A percentile compares a stretch with the other conserved stretches of the same genome.
Conservation (phyloP, 345 rosid genomes). For the Hevea brasiliensis region DNA sequence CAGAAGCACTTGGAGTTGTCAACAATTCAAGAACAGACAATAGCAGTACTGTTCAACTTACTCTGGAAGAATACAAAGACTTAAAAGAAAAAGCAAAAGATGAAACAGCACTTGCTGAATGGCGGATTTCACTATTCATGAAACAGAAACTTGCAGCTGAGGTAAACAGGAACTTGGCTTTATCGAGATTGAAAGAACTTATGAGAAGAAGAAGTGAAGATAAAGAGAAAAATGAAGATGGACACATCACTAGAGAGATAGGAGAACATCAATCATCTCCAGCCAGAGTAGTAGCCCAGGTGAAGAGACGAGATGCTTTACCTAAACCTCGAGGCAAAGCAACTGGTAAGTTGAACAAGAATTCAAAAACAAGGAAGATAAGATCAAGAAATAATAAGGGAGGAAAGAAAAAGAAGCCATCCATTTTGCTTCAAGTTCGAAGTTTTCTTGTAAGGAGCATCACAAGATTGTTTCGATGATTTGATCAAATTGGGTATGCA, state of each 20-base stretch:
- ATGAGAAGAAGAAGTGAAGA: slow-evolving; percentile 6
- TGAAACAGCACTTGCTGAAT: slow-evolving; percentile 39
- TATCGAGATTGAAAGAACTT: slow-evolving; percentile 29
- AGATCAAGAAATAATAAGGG: slow-evolving; percentile 11
- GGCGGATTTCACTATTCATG: slow-evolving; percentile 44
- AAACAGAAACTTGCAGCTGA: slow-evolving; percentile 56
- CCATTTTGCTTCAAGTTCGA: slow-evolving; percentile 28
- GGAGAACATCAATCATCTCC: slow-evolving; percentile 23
- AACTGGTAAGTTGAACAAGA: slow-evolving; percentile 2
- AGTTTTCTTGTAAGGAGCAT: slow-evolving; percentile 23
- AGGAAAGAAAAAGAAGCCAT: slow-evolving; percentile 27
- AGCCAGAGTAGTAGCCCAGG: slow-evolving; percentile 9
- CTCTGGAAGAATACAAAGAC: slow-evolving; percentile 36
- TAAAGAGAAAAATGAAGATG: slow-evolving; percentile 7
- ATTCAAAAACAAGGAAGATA: slow-evolving; percentile 2
- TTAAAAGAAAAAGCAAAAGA: slow-evolving; percentile 43
- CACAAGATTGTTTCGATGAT: slow-evolving; percentile 26
- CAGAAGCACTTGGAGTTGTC: slow-evolving; percentile 28
- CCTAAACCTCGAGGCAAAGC: slow-evolving; percentile 35
- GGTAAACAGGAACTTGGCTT: slow-evolving; percentile 30
- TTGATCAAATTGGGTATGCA: neutral
- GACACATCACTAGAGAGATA: neutral
- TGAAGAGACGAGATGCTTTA: slow-evolving; percentile 6
- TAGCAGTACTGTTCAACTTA: slow-evolving; percentile 25
- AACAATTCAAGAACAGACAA: slow-evolving; percentile 19